These are phyloP conservation scores for Malus domestica DNA, from an alignment of 306 rosid genomes.

Conservation along the genomic window ASM211411v1 NC_041790.1:23892001-23892500, in stretches of 20 bases:
- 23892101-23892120: not conserved
- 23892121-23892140: not conserved
- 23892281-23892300: constrained; percentile 97
- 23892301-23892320: constrained; percentile 97
- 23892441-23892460: not conserved
- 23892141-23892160: not conserved
- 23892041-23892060: constrained; percentile 98
- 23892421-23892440: not conserved
- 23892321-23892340: constrained; percentile 7
- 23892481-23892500: constrained; percentile 83
- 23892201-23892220: constrained; percentile 93
- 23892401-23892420: not conserved
- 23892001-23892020: constrained; percentile 89
- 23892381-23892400: not conserved
- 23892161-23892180: constrained; percentile 67
- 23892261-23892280: constrained; percentile 94
- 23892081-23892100: constrained; percentile 5
- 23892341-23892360: not conserved
- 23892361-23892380: not conserved
- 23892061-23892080: not conserved
- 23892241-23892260: constrained; percentile 99
- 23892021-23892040: constrained; percentile 99
- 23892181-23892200: constrained; percentile 95
- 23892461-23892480: constrained; percentile 95
- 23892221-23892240: constrained; percentile 92